Percentiles rank a stretch among this genome's conserved stretches.
phyloP scores from a whole-genome alignment of 177 flowering plant species.

The Vitis hybrid region DNA sequence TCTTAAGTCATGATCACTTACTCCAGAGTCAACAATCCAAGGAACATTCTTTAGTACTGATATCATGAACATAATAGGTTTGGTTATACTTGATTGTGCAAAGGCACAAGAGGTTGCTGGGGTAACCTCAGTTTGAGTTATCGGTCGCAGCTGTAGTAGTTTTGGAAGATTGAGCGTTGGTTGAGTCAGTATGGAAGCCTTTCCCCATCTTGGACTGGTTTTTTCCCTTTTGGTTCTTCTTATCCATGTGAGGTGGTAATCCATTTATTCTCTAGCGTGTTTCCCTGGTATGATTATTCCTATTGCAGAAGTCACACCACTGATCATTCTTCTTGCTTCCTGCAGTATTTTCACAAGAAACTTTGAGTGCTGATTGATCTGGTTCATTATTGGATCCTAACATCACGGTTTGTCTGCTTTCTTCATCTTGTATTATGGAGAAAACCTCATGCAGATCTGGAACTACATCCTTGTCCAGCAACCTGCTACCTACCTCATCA shows the following conservation, averaged over 20 bases:
- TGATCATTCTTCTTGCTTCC: not conserved
- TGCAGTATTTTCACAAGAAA: not conserved
- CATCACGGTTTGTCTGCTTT: not conserved
- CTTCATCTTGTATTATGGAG: not conserved
- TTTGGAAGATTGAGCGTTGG: not conserved
- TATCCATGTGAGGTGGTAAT: not conserved
- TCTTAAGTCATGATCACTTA: no score
- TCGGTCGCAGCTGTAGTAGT: not conserved
- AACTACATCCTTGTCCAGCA: not conserved
- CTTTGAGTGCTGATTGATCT: not conserved
- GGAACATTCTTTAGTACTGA: not conserved
- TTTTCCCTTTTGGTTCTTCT: no score
- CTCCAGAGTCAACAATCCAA: no score
- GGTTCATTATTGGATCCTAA: not conserved
- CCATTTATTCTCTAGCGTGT: not conserved
- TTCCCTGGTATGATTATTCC: not conserved
- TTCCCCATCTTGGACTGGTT: no score
- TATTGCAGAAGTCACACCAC: not conserved
- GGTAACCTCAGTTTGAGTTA: not conserved
- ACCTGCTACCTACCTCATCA: not conserved
- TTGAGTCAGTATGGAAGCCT: no score
- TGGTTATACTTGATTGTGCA: not conserved
- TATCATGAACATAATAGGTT: not conserved
- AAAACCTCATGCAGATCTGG: not conserved
- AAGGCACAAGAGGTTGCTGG: not conserved